Evolutionary conservation across 192 early-diverging fungal species (phyloP).

Genomic region (Entophlyctis helioformis): DNA sequence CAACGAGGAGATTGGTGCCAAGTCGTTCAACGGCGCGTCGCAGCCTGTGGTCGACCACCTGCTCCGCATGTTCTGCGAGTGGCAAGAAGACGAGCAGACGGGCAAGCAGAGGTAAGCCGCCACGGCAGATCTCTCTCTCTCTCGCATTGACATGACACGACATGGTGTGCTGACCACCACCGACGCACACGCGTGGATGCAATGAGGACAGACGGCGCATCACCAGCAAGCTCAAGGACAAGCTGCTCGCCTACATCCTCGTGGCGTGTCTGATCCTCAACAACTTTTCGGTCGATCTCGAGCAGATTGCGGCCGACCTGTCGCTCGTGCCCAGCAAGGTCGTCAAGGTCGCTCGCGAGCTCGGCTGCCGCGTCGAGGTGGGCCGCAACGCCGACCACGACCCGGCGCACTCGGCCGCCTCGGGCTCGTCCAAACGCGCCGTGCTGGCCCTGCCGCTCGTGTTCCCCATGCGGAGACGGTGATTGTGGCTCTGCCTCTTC

Average conservation of each 20-base stretch:
- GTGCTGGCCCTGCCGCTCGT: too few species aligned
- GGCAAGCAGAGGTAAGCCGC: too few species aligned
- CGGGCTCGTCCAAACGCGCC: too few species aligned
- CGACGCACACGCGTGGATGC: too few species aligned
- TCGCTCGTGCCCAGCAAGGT: slow-evolving; percentile 12
- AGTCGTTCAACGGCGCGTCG: slow-evolving; percentile 40
- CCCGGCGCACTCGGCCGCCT: too few species aligned
- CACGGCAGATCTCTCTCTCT: too few species aligned
- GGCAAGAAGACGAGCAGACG: slow-evolving; percentile 29
- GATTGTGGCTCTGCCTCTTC: too few species aligned
- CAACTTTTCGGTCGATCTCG: slow-evolving; percentile 54
- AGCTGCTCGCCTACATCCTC: slow-evolving; percentile 65
- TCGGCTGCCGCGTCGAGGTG: slow-evolving; percentile 20
- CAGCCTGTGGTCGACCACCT: slow-evolving; percentile 44
- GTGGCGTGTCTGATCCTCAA: slow-evolving; percentile 59
- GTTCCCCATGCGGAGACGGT: too few species aligned
- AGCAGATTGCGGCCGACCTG: slow-evolving; percentile 52
- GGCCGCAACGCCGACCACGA: slow-evolving; percentile 7
- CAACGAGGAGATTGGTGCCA: slow-evolving; percentile 25
- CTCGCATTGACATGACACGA: too few species aligned
- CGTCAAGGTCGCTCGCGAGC: slow-evolving; percentile 13
- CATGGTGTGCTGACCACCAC: neutral
- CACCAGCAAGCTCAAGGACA: slow-evolving; percentile 49
- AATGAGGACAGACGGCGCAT: slow-evolving; percentile 5
- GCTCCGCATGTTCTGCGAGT: slow-evolving; percentile 53